Base-by-base conservation (phyloP, 257 asterid genomes). In the Scutellaria barbata region DNA sequence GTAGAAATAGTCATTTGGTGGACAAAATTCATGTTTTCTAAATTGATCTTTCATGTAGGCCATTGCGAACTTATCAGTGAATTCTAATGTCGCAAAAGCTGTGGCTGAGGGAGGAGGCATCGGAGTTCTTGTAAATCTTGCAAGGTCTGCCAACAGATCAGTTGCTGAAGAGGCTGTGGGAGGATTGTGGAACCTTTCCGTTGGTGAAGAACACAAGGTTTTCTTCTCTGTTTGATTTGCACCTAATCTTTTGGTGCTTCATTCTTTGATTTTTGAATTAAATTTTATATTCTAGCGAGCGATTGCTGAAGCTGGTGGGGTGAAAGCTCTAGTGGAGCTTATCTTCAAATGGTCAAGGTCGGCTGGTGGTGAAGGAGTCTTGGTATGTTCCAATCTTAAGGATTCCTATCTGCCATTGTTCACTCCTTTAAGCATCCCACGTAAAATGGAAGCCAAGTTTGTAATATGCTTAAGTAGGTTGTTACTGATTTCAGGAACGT, bases 41-140 rank as follows among this genome's bases (percentile, higher is more conserved):
- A 20, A 68, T 59, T 68, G 48, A 41, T 77, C 69, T 76, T 73
- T 45, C 66, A 66, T 68, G 64, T 71, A 92, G 98, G 98, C 98
- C 61, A 84, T 92, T 41, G 93, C 95, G 60, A 87, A 87, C 80
- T 79, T 92, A 66, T 86, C 96, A 4, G 88, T 86, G 74, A 87
- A 92, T 77, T 81, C 88, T 73, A 92, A 87, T 47, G 96, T 88
- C 62, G 98, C 96, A 11, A 90, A 92, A 82, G 83, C 90, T 71
- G 96, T 92, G 84, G 93, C 96, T 0, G 98, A 92, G 48, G 96
- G 84, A 79, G 98, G 97, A 69, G 98, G 98, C 48, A 87, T 90
- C 53, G 25, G 59, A 56, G 70, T 88, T 74, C 87, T 92, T 50
- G 86, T 86, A 57, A 72, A 75, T 70, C 84, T 88, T 76, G 96